phyloP scores from a whole-genome alignment of 208 protist genomes.

The Kentomonas sorsogonicus region DNA sequence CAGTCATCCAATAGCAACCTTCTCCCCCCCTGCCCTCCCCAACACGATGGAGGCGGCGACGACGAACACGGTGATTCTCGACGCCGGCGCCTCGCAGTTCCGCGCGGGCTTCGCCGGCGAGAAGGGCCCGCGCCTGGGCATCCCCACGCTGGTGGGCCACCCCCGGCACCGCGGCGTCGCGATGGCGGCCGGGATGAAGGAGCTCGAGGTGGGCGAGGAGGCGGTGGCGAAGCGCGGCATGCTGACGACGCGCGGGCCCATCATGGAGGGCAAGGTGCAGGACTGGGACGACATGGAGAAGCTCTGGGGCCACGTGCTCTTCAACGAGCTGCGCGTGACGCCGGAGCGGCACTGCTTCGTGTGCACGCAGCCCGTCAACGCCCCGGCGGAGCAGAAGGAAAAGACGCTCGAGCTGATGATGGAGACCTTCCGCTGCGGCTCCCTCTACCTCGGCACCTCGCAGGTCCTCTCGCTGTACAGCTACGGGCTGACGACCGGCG shows the following conservation, averaged over 20 bases:
- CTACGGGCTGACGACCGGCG: constrained; percentile 90
- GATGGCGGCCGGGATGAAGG: constrained; percentile 88
- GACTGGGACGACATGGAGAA: constrained; percentile 92
- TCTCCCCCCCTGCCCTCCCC: too few relatives aligned
- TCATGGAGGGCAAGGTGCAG: constrained; percentile 70
- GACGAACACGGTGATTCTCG: constrained; percentile 50
- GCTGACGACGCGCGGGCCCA: constrained; percentile 58
- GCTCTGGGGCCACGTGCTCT: constrained; percentile 90
- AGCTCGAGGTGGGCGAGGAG: constrained; percentile 85
- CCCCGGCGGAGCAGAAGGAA: constrained; percentile 76
- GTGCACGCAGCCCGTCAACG: constrained; percentile 81
- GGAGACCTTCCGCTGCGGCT: constrained; percentile 91
- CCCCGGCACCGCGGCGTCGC: constrained; percentile 85
- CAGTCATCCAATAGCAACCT: background rate
- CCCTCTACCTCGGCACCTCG: constrained; percentile 86
- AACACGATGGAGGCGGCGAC: constrained; percentile 7
- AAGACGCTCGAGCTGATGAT: constrained; percentile 91
- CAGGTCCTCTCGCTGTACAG: constrained; percentile 92
- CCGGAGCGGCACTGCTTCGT: constrained; percentile 90
- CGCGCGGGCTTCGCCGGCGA: constrained; percentile 86
- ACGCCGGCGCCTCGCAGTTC: constrained; percentile 72
- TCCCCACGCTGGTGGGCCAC: constrained; percentile 86
- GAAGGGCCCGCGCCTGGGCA: constrained; percentile 71
- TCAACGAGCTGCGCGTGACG: constrained; percentile 82
- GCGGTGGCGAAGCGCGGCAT: constrained; percentile 80